These are phyloP conservation scores for Chytridium lagenaria DNA, from an alignment of 371 early-diverging fungal species.

Conservation along the genomic window DNA sequence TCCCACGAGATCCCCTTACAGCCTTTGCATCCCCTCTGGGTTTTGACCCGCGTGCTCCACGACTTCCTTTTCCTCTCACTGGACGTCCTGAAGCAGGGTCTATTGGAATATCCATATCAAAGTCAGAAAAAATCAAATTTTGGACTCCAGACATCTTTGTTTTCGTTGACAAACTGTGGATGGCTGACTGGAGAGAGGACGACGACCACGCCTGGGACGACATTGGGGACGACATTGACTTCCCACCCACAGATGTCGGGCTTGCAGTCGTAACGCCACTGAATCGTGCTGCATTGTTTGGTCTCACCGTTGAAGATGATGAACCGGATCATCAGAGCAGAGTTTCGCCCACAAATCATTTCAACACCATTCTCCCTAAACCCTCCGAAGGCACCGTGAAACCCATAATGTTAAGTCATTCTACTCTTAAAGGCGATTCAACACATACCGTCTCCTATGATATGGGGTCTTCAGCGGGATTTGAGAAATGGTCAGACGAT, in stretches of 20 bases:
- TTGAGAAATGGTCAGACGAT: not conserved
- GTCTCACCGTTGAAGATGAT: not conserved
- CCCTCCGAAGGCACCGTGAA: no score
- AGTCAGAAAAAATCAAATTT: no score
- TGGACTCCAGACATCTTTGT: not conserved
- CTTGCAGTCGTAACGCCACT: not conserved
- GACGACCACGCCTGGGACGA: not conserved
- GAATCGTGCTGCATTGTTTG: not conserved
- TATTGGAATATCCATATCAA: not conserved
- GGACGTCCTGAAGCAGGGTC: not conserved
- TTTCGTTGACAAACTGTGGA: not conserved
- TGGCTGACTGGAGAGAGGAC: not conserved
- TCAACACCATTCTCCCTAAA: no score
- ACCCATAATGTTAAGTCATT: no score
- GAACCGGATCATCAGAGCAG: not conserved
- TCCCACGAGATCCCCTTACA: not conserved
- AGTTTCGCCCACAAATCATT: no score
- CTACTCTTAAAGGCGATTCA: no score
- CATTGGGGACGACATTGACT: not conserved
- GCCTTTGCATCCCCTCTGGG: slow-evolving; percentile 11
- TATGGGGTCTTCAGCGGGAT: no score
- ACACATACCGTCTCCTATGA: no score
- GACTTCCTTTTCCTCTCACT: slow-evolving; percentile 7
- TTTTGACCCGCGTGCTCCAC: slow-evolving; percentile 9
- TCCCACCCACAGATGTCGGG: not conserved